These are phyloP conservation scores for Elsinoe fawcettii DNA, from an alignment of 2,329 filamentous ascomycete species.

Conservation along the genomic window DNA sequence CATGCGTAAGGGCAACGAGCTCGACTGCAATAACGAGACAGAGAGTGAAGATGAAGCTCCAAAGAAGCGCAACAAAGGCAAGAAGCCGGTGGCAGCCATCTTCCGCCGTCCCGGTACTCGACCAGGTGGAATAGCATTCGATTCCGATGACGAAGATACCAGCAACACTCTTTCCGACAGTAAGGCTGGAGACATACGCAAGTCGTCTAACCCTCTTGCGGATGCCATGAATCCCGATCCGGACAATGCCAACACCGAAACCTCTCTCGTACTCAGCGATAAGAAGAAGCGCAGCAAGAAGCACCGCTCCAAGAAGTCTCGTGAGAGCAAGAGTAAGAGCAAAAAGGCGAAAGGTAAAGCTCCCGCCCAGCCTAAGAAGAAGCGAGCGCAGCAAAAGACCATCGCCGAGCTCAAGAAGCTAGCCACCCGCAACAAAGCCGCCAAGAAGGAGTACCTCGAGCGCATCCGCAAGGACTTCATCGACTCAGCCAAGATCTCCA, in stretches of 20 bases:
- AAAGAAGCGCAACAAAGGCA: background rate
- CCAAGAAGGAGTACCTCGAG: conserved; percentile 61
- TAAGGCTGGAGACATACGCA: background rate
- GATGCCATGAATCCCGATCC: background rate
- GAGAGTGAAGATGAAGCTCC: conserved; percentile 5
- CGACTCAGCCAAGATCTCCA: conserved; percentile 67
- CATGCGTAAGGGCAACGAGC: conserved; percentile 2
- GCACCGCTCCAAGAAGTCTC: conserved; percentile 27
- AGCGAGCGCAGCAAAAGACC: conserved; percentile 35
- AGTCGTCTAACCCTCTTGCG: background rate
- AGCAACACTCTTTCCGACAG: background rate
- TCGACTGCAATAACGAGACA: background rate
- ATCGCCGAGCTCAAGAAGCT: conserved; percentile 61
- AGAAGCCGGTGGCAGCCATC: background rate
- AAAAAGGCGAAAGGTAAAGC: conserved; percentile 39
- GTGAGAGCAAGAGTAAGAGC: conserved; percentile 35
- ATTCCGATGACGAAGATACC: conserved; percentile 3
- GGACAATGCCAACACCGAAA: background rate
- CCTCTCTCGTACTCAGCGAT: background rate
- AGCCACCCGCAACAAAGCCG: conserved; percentile 54
- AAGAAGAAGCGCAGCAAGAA: conserved; percentile 20
- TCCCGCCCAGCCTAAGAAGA: conserved; percentile 29
- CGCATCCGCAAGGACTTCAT: conserved; percentile 62
- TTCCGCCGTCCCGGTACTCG: background rate
- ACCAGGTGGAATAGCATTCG: conserved; percentile 1